phyloP scores from a whole-genome alignment of 345 rosid genomes.

The Salix udensis region DNA sequence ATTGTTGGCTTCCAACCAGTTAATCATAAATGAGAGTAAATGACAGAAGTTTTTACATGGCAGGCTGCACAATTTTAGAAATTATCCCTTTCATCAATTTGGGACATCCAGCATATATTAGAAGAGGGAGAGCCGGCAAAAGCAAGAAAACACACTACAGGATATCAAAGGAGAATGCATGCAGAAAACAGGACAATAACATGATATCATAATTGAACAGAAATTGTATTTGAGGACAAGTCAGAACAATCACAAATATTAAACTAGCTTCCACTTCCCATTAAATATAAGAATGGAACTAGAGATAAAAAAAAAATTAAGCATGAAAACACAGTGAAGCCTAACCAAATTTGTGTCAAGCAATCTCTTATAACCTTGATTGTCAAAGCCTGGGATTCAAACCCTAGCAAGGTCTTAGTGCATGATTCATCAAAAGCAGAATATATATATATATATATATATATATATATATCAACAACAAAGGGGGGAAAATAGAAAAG shows the following conservation, averaged over 20 bases:
- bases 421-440: neutral
- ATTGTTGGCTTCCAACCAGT: neutral
- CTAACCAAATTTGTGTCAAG: neutral
- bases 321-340: neutral
- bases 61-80: neutral
- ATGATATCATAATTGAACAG: neutral
- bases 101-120: neutral
- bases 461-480: neutral
- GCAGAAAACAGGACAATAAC: neutral
- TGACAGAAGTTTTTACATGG: neutral
- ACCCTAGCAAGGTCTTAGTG: neutral
- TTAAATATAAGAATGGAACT: neutral
- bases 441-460: neutral
- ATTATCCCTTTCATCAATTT: neutral
- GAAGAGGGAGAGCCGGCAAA: neutral
- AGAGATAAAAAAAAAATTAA: neutral
- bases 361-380: neutral
- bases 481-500: neutral
- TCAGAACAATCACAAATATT: neutral
- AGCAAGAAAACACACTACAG: neutral
- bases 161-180: neutral
- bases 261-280: neutral
- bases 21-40: neutral
- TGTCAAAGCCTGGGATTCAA: neutral
- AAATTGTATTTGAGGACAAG: neutral